Evolutionary conservation across 257 asterid genomes (phyloP), one percentile per base, ranked within the genome.

Genomic region (Solanum ossicruentum): DNA sequence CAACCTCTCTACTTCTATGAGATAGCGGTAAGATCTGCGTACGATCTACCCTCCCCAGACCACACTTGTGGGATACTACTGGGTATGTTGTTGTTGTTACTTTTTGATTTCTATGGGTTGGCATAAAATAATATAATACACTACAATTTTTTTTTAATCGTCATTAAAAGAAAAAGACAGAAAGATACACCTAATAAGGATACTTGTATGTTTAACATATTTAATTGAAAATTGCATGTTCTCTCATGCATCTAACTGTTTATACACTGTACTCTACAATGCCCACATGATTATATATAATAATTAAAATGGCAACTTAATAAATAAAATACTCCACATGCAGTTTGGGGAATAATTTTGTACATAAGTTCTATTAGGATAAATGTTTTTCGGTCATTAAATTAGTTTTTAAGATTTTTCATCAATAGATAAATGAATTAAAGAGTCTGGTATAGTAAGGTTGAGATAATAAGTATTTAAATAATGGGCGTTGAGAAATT

Each of bases 141-240:
- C 9, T 21, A n/a, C 20, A 73, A 3, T 32, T 77, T 13, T 75
- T 75, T 28, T 51, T 26, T 26, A 23, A 77, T 77, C 23, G 16
- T 6, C 6, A 75, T 28, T 3, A 4, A 67, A 26, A 51, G n/a
- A 75, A 51, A 21, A 2, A 26, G 63, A 85, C 85, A 86, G 47
- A 80, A 84, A 85, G 77, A 83, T 82, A 63, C 89, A 84, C 89
- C 91, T 88, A 88, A 90, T 79, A 65, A 85, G 87, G 89, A 86
- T 85, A 75, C 36, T 71, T 81, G 54, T 51, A 7, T 47, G 15
- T 84, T 82, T 36, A 36, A 75, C 39, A 75, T 79, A 52, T 69
- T 61, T 21, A 52, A 66, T 72, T 54, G 65, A 15, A 36, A 36
- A 21, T 21, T 9, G 71, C 90, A 85, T 88, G 87, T 88, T 88